Percentiles rank a stretch among this genome's conserved stretches.
phyloP scores from a whole-genome alignment of 169 alveolate species.

The Neospora caninum region DNA sequence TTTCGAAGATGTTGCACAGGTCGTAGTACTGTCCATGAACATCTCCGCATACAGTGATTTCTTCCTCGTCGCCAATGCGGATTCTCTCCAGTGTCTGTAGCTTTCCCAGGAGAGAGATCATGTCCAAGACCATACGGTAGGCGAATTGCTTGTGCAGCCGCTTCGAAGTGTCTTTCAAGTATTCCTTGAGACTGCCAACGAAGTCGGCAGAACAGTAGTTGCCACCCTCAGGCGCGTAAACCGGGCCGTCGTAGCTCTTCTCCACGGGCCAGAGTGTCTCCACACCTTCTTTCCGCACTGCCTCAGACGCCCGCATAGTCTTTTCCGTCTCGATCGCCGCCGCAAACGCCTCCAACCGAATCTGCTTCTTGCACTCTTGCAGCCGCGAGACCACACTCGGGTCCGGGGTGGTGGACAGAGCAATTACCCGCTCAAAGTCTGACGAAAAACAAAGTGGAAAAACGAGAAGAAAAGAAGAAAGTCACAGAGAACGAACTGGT shows the following conservation, averaged over 20 bases:
- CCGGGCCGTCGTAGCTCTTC: slow-evolving; percentile 49
- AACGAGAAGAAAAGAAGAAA: no score
- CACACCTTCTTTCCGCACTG: slow-evolving; percentile 54
- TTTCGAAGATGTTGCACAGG: slow-evolving; percentile 93
- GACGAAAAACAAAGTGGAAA: not conserved
- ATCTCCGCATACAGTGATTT: slow-evolving; percentile 99
- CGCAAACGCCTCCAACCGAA: slow-evolving; percentile 82
- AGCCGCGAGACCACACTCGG: slow-evolving; percentile 82
- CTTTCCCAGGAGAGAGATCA: slow-evolving; percentile 87
- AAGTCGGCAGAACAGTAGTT: slow-evolving; percentile 11
- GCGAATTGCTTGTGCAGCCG: slow-evolving; percentile 94
- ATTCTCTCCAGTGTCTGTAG: slow-evolving; percentile 90
- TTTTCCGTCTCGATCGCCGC: slow-evolving; percentile 82
- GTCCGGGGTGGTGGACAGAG: slow-evolving; percentile 71
- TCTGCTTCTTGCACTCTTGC: slow-evolving; percentile 79
- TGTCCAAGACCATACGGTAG: slow-evolving; percentile 87
- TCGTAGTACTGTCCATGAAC: slow-evolving; percentile 99
- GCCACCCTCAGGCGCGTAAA: slow-evolving; percentile 29
- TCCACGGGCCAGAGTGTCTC: slow-evolving; percentile 60
- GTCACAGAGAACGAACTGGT: no score
- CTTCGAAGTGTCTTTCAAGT: slow-evolving; percentile 91
- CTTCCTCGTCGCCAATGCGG: slow-evolving; percentile 87
- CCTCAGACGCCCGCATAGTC: slow-evolving; percentile 57
- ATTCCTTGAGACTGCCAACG: slow-evolving; percentile 72
- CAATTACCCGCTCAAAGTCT: slow-evolving; percentile 61